A percentile compares a stretch with the other conserved stretches of the same genome.
These are phyloP conservation scores for Leccinum arenicola DNA, from an alignment of 768 basidiomycete species.

Conservation along the genomic window DNA sequence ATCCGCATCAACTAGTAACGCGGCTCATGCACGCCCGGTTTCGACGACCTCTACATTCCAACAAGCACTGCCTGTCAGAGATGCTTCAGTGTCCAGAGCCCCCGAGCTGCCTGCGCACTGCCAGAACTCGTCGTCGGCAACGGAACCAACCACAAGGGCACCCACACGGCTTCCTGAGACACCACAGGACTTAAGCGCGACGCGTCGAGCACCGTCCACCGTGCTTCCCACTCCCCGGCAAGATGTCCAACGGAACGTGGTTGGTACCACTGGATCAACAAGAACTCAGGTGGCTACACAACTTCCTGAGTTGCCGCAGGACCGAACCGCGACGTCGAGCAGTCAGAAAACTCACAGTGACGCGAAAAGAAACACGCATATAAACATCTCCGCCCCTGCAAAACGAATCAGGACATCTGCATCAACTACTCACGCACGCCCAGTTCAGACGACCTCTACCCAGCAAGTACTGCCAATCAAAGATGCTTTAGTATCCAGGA, in stretches of 20 bases:
- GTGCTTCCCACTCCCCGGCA: neutral
- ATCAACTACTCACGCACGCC: neutral
- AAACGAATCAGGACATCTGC: constrained; percentile 14
- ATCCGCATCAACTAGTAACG: neutral
- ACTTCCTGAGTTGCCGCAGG: neutral
- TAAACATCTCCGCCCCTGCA: constrained; percentile 5
- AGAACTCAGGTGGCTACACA: neutral
- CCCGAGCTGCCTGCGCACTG: constrained; percentile 3
- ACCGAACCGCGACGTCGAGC: neutral
- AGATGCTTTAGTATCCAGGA: neutral
- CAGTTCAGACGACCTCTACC: neutral
- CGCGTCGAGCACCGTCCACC: neutral
- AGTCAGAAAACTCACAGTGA: neutral
- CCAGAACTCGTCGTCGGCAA: neutral
- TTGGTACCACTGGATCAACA: neutral
- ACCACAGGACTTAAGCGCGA: neutral
- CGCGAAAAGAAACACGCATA: constrained; percentile 24
- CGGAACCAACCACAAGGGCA: neutral
- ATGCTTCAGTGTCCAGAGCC: constrained; percentile 5
- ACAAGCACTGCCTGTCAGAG: neutral
- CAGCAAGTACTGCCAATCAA: neutral
- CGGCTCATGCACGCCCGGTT: neutral
- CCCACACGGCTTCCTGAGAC: neutral
- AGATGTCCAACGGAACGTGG: neutral
- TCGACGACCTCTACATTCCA: neutral